These are phyloP conservation scores for Malus hybrid DNA, from an alignment of 331 rosid genomes.

Conservation along the genomic window DNA sequence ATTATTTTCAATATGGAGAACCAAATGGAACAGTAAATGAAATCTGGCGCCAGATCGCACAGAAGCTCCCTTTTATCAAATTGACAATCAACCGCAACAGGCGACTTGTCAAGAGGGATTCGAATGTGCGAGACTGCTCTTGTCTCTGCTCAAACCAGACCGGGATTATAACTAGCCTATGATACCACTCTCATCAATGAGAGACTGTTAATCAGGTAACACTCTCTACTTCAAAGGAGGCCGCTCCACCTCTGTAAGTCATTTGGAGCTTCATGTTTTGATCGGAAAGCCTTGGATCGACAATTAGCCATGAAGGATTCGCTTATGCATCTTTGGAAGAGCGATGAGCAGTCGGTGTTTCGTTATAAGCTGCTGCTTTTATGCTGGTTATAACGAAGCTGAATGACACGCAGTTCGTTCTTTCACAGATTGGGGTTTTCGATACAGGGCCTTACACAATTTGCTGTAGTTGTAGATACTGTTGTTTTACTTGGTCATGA, in stretches of 20 bases:
- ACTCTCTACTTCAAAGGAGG: not conserved
- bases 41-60: constrained; percentile 86
- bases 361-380: not conserved
- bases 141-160: constrained; percentile 70
- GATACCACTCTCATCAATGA: not conserved
- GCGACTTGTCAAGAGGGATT: constrained; percentile 48
- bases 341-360: not conserved
- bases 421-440: not conserved
- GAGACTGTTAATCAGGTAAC: not conserved
- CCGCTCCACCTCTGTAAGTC: not conserved
- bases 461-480: not conserved
- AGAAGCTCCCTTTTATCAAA: constrained; percentile 69
- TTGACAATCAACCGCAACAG: constrained; percentile 73
- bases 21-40: constrained; percentile 57
- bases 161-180: constrained; percentile 15
- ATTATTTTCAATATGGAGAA: constrained; percentile 54
- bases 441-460: not conserved
- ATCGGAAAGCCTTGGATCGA: not conserved
- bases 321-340: not conserved
- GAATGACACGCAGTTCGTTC: not conserved
- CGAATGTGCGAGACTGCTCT: constrained; percentile 39
- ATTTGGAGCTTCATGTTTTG: not conserved
- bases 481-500: constrained; percentile 1
- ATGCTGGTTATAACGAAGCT: not conserved
- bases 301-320: not conserved